These are phyloP conservation scores for Aegle marmelos DNA, from an alignment of 345 rosid genomes.

Conservation along the genomic window DNA sequence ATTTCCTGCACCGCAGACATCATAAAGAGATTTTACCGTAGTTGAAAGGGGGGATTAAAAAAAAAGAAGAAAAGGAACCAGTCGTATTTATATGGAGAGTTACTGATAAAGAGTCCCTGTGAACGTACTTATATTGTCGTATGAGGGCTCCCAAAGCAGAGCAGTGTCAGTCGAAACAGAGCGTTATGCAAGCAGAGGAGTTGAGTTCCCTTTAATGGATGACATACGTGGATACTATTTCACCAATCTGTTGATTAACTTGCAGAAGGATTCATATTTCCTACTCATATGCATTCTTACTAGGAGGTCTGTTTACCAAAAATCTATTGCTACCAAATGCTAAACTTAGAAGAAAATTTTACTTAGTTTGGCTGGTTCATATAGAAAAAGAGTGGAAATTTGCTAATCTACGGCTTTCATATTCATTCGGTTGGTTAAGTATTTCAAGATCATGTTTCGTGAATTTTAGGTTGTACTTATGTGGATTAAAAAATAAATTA, in stretches of 20 bases:
- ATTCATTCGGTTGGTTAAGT: no score
- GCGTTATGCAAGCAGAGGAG: background rate
- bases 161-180: background rate
- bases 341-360: no score
- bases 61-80: no score
- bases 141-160: background rate
- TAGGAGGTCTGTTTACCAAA: no score
- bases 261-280: background rate
- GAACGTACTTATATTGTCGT: background rate
- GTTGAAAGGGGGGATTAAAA: no score
- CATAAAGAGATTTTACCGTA: background rate
- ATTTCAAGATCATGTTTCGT: no score
- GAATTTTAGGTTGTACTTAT: no score
- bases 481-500: no score
- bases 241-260: background rate
- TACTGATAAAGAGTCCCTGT: slow-evolving; percentile 3
- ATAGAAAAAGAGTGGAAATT: background rate
- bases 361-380: background rate
- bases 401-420: no score
- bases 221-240: background rate
- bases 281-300: no score
- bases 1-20: slow-evolving; percentile 75
- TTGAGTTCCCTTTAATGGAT: slow-evolving; percentile 2
- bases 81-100: background rate
- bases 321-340: no score